These are phyloP conservation scores for Aspergillus quadricinctus DNA, from an alignment of 2,329 filamentous ascomycete species.

Conservation along the genomic window DNA sequence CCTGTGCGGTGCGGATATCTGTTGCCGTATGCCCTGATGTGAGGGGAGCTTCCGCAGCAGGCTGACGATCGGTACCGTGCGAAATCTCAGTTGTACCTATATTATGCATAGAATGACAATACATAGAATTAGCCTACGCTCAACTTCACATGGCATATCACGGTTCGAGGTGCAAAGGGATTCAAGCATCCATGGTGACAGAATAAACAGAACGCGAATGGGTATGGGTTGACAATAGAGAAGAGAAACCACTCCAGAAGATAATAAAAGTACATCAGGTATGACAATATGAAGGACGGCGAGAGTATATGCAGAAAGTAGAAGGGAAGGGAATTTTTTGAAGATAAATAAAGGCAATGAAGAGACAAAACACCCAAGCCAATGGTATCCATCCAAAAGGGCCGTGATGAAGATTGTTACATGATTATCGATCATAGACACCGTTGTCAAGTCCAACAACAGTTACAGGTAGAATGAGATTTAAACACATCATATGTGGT, in stretches of 20 bases:
- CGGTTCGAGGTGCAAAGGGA: conserved; percentile 8
- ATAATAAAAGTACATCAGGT: conserved; percentile 5
- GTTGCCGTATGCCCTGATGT: conserved; percentile 51
- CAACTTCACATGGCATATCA: conserved; percentile 20
- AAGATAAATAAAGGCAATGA: neutral
- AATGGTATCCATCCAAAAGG: conserved; percentile 5
- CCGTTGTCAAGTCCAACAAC: neutral
- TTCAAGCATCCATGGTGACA: conserved; percentile 16
- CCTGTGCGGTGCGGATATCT: conserved; percentile 69
- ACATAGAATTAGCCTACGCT: conserved; percentile 41
- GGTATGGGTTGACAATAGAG: conserved; percentile 19
- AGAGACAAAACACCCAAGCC: conserved; percentile 1
- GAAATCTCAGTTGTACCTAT: conserved; percentile 38
- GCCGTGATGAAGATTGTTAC: conserved; percentile 1
- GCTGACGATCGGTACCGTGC: conserved; percentile 56
- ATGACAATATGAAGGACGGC: neutral
- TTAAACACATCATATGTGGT: conserved; percentile 68
- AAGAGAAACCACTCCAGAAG: conserved; percentile 8
- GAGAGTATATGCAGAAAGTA: conserved; percentile 4
- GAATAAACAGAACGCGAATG: conserved; percentile 16
- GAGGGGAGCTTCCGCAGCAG: conserved; percentile 51
- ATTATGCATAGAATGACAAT: conserved; percentile 17
- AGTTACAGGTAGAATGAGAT: conserved; percentile 6
- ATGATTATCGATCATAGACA: conserved; percentile 12
- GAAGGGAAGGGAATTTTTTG: neutral